These are phyloP conservation scores for Macadamia integrifolia DNA, from an alignment of 164 flowering plant genomes.

Conservation along the genomic window DNA sequence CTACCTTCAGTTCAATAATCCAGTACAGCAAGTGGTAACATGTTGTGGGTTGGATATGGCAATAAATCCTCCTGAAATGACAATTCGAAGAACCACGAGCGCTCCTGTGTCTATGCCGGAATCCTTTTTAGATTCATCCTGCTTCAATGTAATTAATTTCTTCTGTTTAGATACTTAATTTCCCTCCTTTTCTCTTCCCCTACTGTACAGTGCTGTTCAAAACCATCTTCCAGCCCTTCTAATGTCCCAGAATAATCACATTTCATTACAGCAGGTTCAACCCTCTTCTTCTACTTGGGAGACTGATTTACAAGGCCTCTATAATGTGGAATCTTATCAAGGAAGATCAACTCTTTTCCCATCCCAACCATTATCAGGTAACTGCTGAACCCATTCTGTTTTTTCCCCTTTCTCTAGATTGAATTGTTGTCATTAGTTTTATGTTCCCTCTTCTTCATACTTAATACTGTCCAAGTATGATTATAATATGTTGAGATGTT, in stretches of 20 bases:
- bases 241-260: background rate
- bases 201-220: background rate
- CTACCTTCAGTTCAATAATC: slow-evolving; percentile 43
- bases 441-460: too few relatives aligned
- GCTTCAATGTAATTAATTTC: slow-evolving; percentile 59
- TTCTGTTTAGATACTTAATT: background rate
- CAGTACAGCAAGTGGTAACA: slow-evolving; percentile 32
- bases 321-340: slow-evolving; percentile 46
- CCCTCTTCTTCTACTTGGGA: slow-evolving; percentile 55
- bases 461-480: too few relatives aligned
- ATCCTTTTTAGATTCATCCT: slow-evolving; percentile 44
- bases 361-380: slow-evolving; percentile 40
- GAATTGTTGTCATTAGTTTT: too few relatives aligned
- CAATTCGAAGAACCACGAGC: slow-evolving; percentile 47
- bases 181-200: background rate
- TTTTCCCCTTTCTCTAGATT: background rate
- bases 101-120: slow-evolving; percentile 62
- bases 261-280: slow-evolving; percentile 45
- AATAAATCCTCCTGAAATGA: slow-evolving; percentile 39
- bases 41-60: slow-evolving; percentile 47
- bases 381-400: background rate
- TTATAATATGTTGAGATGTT: too few relatives aligned
- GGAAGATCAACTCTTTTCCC: slow-evolving; percentile 45
- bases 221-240: background rate
- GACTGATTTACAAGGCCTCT: slow-evolving; percentile 53